Percentiles rank a stretch among this genome's conserved stretches.
phyloP scores from a whole-genome alignment of 768 basidiomycete species.

The Tulasnella sp. region DNA sequence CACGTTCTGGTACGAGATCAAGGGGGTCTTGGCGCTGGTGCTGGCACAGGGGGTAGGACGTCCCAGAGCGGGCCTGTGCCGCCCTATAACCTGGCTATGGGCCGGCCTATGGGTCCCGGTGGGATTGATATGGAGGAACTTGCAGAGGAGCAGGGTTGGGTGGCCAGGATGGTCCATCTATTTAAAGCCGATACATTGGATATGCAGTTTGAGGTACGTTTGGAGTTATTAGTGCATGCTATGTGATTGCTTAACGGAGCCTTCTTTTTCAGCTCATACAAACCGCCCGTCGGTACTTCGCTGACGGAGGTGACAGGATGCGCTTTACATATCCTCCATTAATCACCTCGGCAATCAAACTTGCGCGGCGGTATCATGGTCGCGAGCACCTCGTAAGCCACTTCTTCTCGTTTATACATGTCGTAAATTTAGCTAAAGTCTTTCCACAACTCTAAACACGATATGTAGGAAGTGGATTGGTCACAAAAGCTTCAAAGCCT shows the following conservation, averaged over 20 bases:
- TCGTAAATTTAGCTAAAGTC: not conserved
- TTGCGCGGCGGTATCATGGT: slow-evolving; percentile 84
- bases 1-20: slow-evolving; percentile 40
- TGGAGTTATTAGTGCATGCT: no score
- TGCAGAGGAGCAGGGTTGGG: slow-evolving; percentile 98
- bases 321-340: slow-evolving; percentile 94
- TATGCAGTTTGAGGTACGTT: slow-evolving; percentile 76
- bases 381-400: slow-evolving; percentile 53
- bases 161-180: slow-evolving; percentile 94
- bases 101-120: slow-evolving; percentile 21
- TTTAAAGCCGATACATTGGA: slow-evolving; percentile 81
- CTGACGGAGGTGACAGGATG: slow-evolving; percentile 88
- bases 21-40: slow-evolving; percentile 9
- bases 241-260: not conserved
- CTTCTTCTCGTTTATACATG: not conserved
- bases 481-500: slow-evolving; percentile 73
- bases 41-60: not conserved
- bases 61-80: not conserved
- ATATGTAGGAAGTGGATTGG: slow-evolving; percentile 75
- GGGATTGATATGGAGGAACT: slow-evolving; percentile 71
- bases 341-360: slow-evolving; percentile 85
- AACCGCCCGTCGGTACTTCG: slow-evolving; percentile 82
- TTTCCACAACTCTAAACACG: not conserved
- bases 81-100: not conserved
- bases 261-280: slow-evolving; percentile 58